Percentiles rank a stretch among this genome's conserved stretches.
These are phyloP conservation scores for Panicum virgatum DNA, from an alignment of 202 grass and related monocot genomes.

Conservation along the genomic window DNA sequence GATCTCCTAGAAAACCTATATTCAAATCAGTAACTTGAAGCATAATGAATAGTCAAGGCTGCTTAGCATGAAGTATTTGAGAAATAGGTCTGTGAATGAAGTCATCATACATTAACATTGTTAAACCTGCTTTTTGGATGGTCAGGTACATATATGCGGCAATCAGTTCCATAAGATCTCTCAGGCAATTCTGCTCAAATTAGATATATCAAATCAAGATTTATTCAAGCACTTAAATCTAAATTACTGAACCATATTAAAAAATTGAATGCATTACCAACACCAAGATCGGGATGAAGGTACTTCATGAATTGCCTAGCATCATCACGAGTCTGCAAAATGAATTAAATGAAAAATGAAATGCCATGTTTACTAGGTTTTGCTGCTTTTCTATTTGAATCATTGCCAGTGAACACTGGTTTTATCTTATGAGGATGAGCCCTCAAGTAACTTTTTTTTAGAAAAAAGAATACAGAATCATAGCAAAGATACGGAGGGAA, in stretches of 20 bases:
- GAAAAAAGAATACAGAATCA: neutral
- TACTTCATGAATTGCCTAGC: slow-evolving; percentile 98
- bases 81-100: slow-evolving; percentile 60
- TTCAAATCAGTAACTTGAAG: slow-evolving; percentile 75
- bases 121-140: slow-evolving; percentile 95
- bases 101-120: slow-evolving; percentile 98
- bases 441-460: neutral
- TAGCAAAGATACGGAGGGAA: neutral
- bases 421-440: slow-evolving; percentile 5
- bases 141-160: slow-evolving; percentile 98
- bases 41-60: slow-evolving; percentile 40
- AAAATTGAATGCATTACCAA: slow-evolving; percentile 69
- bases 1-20: slow-evolving; percentile 94
- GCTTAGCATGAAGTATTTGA: slow-evolving; percentile 27
- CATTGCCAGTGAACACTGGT: neutral
- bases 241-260: neutral
- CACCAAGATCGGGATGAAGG: slow-evolving; percentile 92
- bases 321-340: slow-evolving; percentile 86
- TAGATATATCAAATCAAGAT: slow-evolving; percentile 38
- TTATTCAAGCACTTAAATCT: slow-evolving; percentile 32
- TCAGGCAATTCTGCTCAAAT: slow-evolving; percentile 85
- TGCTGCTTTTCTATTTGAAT: neutral
- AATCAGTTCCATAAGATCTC: slow-evolving; percentile 96
- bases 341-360: slow-evolving; percentile 29
- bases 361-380: neutral